Evolutionary conservation across 2,329 filamentous ascomycete species (phyloP).

Genomic region (Sporothrix luriei): DNA sequence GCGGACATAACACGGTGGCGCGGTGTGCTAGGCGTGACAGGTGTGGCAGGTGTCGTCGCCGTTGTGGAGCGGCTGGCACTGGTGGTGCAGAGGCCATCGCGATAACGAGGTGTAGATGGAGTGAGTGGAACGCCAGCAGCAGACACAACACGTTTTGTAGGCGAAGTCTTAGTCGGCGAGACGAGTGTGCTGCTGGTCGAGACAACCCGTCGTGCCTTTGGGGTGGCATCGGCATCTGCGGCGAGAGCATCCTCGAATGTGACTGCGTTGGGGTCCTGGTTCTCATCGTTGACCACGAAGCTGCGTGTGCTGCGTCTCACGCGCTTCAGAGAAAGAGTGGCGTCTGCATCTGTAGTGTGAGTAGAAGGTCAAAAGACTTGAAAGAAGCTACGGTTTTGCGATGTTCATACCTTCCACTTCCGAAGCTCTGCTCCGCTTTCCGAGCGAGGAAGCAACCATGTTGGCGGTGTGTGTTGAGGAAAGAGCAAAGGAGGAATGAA

Average conservation of each 20-base stretch:
- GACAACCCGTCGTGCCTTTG: conserved; percentile 29
- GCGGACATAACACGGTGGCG: conserved; percentile 79
- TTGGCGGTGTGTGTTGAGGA: neutral
- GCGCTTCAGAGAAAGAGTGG: conserved; percentile 49
- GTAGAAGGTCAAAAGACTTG: neutral
- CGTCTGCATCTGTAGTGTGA: conserved; percentile 35
- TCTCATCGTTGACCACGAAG: conserved; percentile 64
- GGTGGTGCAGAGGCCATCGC: conserved; percentile 64
- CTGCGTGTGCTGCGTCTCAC: conserved; percentile 50
- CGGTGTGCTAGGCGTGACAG: conserved; percentile 72
- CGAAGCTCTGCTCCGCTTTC: conserved; percentile 32
- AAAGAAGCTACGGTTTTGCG: neutral
- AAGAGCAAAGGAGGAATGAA: neutral
- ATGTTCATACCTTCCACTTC: conserved; percentile 29
- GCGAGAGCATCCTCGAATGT: conserved; percentile 45
- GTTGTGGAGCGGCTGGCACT: conserved; percentile 15
- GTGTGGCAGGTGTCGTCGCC: conserved; percentile 28
- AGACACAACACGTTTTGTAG: neutral
- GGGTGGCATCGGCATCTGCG: conserved; percentile 33
- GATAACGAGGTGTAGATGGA: conserved; percentile 74
- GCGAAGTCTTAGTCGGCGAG: conserved; percentile 28
- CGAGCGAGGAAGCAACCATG: conserved; percentile 31
- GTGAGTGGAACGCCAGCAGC: conserved; percentile 56
- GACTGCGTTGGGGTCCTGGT: conserved; percentile 59
- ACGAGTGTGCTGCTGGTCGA: neutral